phyloP scores from a whole-genome alignment of 2,329 filamentous ascomycete species.

The Talaromyces sp. region DNA sequence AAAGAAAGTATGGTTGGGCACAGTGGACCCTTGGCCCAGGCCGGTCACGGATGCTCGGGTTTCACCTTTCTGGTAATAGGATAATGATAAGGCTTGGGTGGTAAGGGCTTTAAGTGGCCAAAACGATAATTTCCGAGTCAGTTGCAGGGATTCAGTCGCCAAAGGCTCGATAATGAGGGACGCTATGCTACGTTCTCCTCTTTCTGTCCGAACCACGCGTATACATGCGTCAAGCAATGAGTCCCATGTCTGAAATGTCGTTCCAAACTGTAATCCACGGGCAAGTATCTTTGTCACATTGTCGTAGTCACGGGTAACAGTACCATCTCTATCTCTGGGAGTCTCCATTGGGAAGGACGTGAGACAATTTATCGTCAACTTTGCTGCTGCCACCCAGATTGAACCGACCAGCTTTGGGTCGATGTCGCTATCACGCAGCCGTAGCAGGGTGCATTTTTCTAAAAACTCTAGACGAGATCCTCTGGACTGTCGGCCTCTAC shows the following conservation, averaged over 20 bases:
- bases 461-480: conserved; percentile 35
- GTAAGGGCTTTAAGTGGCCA: conserved; percentile 33
- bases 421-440: conserved; percentile 15
- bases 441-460: conserved; percentile 31
- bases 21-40: background rate
- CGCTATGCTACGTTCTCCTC: conserved; percentile 63
- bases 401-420: conserved; percentile 17
- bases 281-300: conserved; percentile 65
- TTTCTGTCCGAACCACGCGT: conserved; percentile 55
- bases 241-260: conserved; percentile 34
- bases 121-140: conserved; percentile 22
- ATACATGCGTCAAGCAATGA: conserved; percentile 56
- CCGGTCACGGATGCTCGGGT: background rate
- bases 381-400: conserved; percentile 34
- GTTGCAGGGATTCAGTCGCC: conserved; percentile 49
- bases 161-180: conserved; percentile 68
- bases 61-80: conserved; percentile 18
- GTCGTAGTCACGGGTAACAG: conserved; percentile 63
- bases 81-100: conserved; percentile 31
- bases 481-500: conserved; percentile 29
- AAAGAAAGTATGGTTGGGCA: conserved; percentile 9
- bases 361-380: conserved; percentile 32
- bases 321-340: conserved; percentile 46
- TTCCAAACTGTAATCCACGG: conserved; percentile 45
- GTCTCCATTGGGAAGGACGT: conserved; percentile 36